Evolutionary conservation across 257 asterid species (phyloP).

Genomic region (Vinca minor): DNA sequence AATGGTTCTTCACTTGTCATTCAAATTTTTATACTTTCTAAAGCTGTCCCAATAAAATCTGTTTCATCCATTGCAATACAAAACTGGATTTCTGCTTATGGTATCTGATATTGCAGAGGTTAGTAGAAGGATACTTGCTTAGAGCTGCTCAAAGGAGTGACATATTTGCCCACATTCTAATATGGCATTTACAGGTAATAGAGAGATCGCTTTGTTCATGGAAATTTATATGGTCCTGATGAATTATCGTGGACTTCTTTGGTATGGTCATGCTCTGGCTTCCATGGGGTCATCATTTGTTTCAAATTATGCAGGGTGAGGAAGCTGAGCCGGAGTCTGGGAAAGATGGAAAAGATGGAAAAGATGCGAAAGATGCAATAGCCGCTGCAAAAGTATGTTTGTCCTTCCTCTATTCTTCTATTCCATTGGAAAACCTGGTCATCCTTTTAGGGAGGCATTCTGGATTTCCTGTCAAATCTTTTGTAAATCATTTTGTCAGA

Average conservation of each 20-base stretch:
- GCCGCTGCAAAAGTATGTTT: constrained; percentile 54
- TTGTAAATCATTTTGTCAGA: neutral
- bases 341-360: constrained; percentile 35
- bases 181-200: constrained; percentile 94
- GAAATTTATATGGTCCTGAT: constrained; percentile 3
- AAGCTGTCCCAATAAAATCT: neutral
- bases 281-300: constrained; percentile 17
- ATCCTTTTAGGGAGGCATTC: neutral
- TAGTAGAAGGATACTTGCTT: constrained; percentile 95
- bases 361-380: constrained; percentile 63
- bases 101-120: constrained; percentile 51
- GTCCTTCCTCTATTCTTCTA: constrained; percentile 9
- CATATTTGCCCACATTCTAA: constrained; percentile 88
- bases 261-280: constrained; percentile 19
- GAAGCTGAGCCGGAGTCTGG: constrained; percentile 59
- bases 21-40: no score
- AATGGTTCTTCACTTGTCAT: no score
- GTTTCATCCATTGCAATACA: neutral
- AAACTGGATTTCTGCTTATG: neutral
- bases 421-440: neutral
- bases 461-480: neutral
- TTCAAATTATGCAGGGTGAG: constrained; percentile 65
- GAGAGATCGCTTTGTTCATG: constrained; percentile 2
- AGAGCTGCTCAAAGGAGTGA: constrained; percentile 98
- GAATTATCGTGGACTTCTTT: neutral